Base-by-base conservation (phyloP, 2,329 filamentous ascomycete species). In the Cladophialophora exuberans region DNA sequence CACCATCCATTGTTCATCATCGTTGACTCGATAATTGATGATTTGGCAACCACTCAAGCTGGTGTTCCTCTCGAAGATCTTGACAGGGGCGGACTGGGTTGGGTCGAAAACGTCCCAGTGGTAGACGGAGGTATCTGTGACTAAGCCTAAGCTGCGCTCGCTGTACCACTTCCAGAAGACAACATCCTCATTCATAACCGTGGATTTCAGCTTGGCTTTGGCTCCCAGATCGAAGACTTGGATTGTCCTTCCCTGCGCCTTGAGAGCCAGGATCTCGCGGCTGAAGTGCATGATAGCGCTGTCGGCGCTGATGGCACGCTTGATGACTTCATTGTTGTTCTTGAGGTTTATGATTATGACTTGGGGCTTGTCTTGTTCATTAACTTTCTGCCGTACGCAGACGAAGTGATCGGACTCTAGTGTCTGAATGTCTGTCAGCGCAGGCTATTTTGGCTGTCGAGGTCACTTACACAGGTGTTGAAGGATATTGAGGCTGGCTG, bases 231-330 rank as follows among this genome's bases (percentile, higher is more conserved):
- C 93, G 76, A 99, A 99, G 72, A 99, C 96, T 79, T 99, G 95
- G 59, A 99, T 83, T 64, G 94, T 99, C 71, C 91, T 84, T 62
- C 88, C 88, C 73, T 97, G 90, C 44, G 94, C 93, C 78, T 96
- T 96, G 65, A 99, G 83, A 61, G 95, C 94, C 69, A 99, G 97
- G 72, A 99, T 90, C 74, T 96, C 90, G 72, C 88, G 89, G 66
- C 83, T 87, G 90, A 90, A 96, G 83, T 99, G 94, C 94, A 99
- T 97, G 72, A 99, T 96, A 67, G 95, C 94, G 84, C 92, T 97
- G 78, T 99, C 94, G 69, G 94, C 94, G 81, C 96, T 97, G 80
- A 99, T 99, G 44, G 93, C 90, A 71, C 93, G 85, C 69, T 89
- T 88, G 66, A 90, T 94, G 73, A 97, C 86, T 79, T 94, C 93